phyloP scores from a whole-genome alignment of 257 asterid species.

The Rauvolfia tetraphylla region DNA sequence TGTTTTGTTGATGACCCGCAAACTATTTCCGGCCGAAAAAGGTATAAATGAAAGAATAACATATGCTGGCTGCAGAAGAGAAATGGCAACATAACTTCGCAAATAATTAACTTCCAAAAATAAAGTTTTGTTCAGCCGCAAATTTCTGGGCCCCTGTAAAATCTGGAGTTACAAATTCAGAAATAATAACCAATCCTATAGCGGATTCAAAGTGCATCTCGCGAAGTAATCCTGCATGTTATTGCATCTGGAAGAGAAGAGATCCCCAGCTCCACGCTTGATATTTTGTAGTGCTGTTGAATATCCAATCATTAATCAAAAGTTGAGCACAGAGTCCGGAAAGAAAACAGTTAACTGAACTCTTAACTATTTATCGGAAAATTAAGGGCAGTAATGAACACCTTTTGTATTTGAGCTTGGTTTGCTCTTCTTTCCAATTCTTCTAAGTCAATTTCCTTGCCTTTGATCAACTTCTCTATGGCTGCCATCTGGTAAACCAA shows the following conservation, averaged over 20 bases:
- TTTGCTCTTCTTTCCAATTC: conserved; percentile 66
- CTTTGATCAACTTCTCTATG: conserved; percentile 57
- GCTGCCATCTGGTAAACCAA: conserved; percentile 39
- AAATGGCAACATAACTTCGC: background rate
- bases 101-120: background rate
- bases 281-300: conserved; percentile 72
- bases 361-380: background rate
- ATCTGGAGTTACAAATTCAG: background rate
- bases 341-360: background rate
- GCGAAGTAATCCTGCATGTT: conserved; percentile 74
- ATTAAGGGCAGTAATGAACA: conserved; percentile 14
- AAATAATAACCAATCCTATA: background rate
- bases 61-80: background rate
- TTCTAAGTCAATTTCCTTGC: conserved; percentile 63
- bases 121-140: background rate
- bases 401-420: conserved; percentile 82
- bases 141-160: background rate
- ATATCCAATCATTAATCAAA: background rate
- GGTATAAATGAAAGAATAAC: no score
- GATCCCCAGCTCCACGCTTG: conserved; percentile 63
- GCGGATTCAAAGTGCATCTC: conserved; percentile 64
- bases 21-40: no score
- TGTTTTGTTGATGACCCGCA: background rate
- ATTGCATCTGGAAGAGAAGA: conserved; percentile 82
- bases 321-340: background rate